A percentile compares a stretch with the other conserved stretches of the same genome.
phyloP scores from a whole-genome alignment of 345 rosid species.

The Jatropha curcas region DNA sequence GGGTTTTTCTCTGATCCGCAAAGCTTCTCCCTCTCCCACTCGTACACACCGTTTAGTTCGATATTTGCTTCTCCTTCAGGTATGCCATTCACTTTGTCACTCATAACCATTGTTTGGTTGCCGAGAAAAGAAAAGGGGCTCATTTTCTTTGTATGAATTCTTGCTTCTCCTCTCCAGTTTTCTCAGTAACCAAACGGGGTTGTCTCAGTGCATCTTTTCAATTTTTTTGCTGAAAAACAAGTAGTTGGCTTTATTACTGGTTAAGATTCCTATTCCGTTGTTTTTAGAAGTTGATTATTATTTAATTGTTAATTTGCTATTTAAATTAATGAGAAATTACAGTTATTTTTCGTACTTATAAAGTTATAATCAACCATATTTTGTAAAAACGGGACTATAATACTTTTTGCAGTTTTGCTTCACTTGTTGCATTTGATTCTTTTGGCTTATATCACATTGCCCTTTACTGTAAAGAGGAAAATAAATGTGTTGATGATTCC shows the following conservation, averaged over 20 bases:
- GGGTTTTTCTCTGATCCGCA: conserved; percentile 8
- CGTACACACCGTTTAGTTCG: background rate
- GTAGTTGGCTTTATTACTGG: too few relatives aligned
- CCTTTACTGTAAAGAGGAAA: too few relatives aligned
- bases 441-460: background rate
- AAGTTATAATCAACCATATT: background rate
- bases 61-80: background rate
- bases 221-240: background rate
- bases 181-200: background rate
- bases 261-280: too few relatives aligned
- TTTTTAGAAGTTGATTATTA: too few relatives aligned
- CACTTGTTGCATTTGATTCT: background rate
- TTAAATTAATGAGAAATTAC: background rate
- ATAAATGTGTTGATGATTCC: too few relatives aligned
- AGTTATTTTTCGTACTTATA: background rate
- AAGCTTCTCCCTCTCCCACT: background rate
- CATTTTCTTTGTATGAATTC: background rate
- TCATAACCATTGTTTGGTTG: background rate
- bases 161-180: background rate
- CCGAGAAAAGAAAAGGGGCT: background rate
- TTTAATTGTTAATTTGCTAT: background rate
- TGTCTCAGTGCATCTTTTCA: background rate
- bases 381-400: background rate
- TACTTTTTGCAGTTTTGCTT: background rate
- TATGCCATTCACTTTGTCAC: too few relatives aligned